These are phyloP conservation scores for Trichophaea hybrida DNA, from an alignment of 2,329 filamentous ascomycete species.

Conservation along the genomic window DNA sequence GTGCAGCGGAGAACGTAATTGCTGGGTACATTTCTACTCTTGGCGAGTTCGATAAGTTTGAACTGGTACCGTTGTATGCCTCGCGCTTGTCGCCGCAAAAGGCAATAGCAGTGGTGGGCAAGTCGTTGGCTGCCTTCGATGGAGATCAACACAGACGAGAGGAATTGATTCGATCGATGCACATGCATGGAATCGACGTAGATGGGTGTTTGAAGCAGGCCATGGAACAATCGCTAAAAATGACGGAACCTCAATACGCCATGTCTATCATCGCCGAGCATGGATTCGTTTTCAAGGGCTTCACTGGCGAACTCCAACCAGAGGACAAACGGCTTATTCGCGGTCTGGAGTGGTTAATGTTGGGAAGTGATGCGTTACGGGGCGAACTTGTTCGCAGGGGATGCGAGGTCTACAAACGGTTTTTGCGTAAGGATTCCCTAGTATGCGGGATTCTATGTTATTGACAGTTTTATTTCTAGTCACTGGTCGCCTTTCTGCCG, in stretches of 20 bases:
- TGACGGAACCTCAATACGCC: conserved; percentile 28
- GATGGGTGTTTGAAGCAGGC: conserved; percentile 51
- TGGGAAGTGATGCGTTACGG: conserved; percentile 55
- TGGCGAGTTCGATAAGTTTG: conserved; percentile 54
- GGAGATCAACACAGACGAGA: conserved; percentile 47
- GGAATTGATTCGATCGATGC: conserved; percentile 58
- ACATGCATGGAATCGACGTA: conserved; percentile 57
- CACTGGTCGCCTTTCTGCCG: conserved; percentile 36
- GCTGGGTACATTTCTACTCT: conserved; percentile 71
- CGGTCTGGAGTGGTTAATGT: conserved; percentile 70
- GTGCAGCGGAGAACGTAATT: conserved; percentile 52
- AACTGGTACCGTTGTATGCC: conserved; percentile 76
- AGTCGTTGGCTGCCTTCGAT: conserved; percentile 60
- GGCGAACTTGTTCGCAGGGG: conserved; percentile 53
- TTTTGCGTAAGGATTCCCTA: conserved; percentile 52
- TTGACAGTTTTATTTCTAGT: conserved; percentile 28
- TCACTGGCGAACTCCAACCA: conserved; percentile 48
- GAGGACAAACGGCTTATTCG: conserved; percentile 60
- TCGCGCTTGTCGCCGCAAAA: conserved; percentile 55
- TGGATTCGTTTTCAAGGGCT: conserved; percentile 43
- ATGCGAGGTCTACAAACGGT: conserved; percentile 62
- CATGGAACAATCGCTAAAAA: conserved; percentile 42
- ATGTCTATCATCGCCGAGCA: conserved; percentile 22
- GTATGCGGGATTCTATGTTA: conserved; percentile 27
- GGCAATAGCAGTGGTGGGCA: conserved; percentile 56